Evolutionary conservation across 768 basidiomycete genomes (phyloP).

Genomic region (Polyporus arcularius): DNA sequence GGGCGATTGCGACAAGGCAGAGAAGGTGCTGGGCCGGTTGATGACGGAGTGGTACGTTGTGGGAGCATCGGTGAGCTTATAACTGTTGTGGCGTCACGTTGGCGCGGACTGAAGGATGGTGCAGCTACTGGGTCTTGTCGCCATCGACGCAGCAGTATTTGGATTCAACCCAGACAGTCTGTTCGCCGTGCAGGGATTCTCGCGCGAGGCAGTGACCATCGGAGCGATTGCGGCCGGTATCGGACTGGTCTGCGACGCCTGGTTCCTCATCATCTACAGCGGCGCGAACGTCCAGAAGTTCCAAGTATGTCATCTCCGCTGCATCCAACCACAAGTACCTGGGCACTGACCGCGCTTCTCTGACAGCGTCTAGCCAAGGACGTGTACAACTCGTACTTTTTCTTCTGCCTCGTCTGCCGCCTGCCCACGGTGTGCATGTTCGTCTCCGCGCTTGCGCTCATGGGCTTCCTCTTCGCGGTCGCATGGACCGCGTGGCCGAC

Average conservation of each 20-base stretch:
- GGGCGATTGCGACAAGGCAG: constrained; percentile 42
- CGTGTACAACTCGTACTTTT: constrained; percentile 60
- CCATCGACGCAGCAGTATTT: constrained; percentile 59
- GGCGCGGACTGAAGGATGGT: background rate
- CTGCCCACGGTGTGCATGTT: constrained; percentile 65
- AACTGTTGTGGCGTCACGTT: background rate
- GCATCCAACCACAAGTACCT: background rate
- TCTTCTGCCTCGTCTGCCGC: constrained; percentile 68
- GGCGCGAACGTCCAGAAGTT: constrained; percentile 54
- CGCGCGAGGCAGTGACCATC: constrained; percentile 54
- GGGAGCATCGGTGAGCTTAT: constrained; percentile 56
- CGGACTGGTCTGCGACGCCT: constrained; percentile 62
- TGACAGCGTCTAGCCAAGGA: constrained; percentile 51
- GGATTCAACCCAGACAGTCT: constrained; percentile 53
- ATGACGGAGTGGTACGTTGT: constrained; percentile 66
- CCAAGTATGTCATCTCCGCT: constrained; percentile 40
- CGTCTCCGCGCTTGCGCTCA: constrained; percentile 54
- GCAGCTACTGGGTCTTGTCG: constrained; percentile 63
- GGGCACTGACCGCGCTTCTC: background rate
- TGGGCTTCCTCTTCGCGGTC: constrained; percentile 59
- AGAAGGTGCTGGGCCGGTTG: constrained; percentile 48
- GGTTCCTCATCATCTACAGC: constrained; percentile 66
- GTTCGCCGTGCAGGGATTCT: constrained; percentile 49
- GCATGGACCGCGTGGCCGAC: constrained; percentile 66
- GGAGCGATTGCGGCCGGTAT: constrained; percentile 63